Evolutionary conservation across 1,284 basidiomycete species (phyloP), one percentile per base, ranked within the genome.

Genomic region (Thecaphora frezii): DNA sequence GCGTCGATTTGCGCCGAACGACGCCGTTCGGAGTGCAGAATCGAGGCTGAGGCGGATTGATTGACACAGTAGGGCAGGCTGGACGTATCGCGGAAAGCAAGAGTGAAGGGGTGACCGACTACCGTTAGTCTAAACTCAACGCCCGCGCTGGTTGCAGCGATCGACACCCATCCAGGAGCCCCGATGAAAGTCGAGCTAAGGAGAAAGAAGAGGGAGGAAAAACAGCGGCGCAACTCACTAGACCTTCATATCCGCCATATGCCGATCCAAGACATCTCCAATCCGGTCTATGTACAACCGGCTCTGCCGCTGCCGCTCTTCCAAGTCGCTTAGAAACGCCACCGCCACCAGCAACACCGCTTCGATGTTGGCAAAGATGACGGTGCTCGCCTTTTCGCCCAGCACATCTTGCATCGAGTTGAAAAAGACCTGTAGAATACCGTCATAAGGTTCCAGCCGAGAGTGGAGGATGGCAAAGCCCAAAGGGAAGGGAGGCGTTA

Each of bases 361-460:
- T 74, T 97, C 93, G 25, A 97, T 84, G 70, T 97, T 97, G 16
- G 89, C 90, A 74, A 97, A 97, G 28, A 97, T 87, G 44, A 89
- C 89, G 0, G 85, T 87, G 18, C 88, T 83, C 3, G 89, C 89
- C 74, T 90, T 90, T 50, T 84, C 83, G 16, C 89, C 87, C n/a
- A 97, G 81, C 22, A 89, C 74, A 38, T 41, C 44, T 44, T 93
- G 80, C 79, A 96, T 82, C 57, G 85, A 86, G 1, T 87, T 86
- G 81, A 93, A 96, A 80, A 94, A 97, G 16, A 89, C 82, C 43
- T 44, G 22, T 7, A 22, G 40, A 41, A 14, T 36, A 36, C 10
- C 33, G 18, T 18, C 18, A 18, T 36, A 36, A 10, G 10, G 33
- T 36, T 10, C 33, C 10, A 10, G 33, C 33, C 10, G 33, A 36